Conservation (phyloP, 768 basidiomycete species). For the Pluteus cervinus region DNA sequence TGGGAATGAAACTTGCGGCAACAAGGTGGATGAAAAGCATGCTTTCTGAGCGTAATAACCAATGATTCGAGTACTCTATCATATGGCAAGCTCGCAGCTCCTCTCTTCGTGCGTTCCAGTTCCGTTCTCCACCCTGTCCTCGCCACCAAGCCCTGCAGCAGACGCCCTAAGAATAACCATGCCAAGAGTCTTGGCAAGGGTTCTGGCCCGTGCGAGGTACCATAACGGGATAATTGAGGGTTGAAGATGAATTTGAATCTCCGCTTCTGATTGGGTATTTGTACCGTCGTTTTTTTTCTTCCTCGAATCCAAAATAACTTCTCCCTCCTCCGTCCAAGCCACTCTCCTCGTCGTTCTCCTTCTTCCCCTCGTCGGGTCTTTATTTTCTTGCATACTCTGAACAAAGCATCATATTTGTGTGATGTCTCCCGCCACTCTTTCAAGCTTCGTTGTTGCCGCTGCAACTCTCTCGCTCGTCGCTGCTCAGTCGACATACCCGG, state of each 20-base stretch:
- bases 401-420: constrained; percentile 5
- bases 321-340: not conserved
- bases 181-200: too few species aligned
- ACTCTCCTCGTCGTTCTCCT: constrained; percentile 1
- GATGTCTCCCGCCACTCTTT: constrained; percentile 44
- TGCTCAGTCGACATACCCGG: constrained; percentile 35
- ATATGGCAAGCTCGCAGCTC: too few species aligned
- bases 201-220: constrained; percentile 15
- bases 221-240: constrained; percentile 7
- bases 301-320: not conserved
- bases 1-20: too few species aligned
- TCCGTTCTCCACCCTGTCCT: too few species aligned
- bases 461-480: constrained; percentile 18
- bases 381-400: not conserved
- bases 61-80: too few species aligned
- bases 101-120: too few species aligned
- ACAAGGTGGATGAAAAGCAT: too few species aligned
- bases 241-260: not conserved
- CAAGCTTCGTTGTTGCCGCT: constrained; percentile 25
- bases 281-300: not conserved
- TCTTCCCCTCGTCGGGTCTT: constrained; percentile 6
- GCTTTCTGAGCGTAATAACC: too few species aligned
- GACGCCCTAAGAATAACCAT: too few species aligned
- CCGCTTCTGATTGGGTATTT: constrained; percentile 2
- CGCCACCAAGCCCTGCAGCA: too few species aligned